Evolutionary conservation across 495 filamentous ascomycete species (phyloP).

Genomic region (Penicillium odoratum): DNA sequence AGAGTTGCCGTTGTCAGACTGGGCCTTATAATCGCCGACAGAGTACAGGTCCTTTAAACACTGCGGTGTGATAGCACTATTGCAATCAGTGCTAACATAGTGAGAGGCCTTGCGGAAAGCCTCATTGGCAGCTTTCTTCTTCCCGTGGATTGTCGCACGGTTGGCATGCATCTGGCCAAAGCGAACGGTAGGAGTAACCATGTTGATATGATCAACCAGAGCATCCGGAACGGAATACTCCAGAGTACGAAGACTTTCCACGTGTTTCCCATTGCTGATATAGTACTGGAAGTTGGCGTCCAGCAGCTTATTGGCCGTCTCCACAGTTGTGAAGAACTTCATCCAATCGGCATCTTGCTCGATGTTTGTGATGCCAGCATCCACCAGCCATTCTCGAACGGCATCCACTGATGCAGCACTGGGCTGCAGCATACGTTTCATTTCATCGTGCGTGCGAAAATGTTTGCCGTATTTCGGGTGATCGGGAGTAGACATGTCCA

Average conservation of each 20-base stretch:
- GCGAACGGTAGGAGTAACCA: constrained; percentile 58
- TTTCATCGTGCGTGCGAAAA: constrained; percentile 53
- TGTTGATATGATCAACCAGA: constrained; percentile 47
- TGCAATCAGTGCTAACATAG: constrained; percentile 32
- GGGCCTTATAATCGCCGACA: constrained; percentile 51
- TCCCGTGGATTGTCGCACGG: constrained; percentile 30
- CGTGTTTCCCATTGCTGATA: constrained; percentile 34
- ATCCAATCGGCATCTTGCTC: constrained; percentile 62
- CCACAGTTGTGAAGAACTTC: constrained; percentile 54
- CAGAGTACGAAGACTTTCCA: constrained; percentile 56
- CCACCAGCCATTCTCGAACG: constrained; percentile 51
- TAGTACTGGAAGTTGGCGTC: constrained; percentile 59
- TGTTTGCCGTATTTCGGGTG: constrained; percentile 61
- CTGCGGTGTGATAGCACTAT: constrained; percentile 53
- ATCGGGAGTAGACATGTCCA: constrained; percentile 61
- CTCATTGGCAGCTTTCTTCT: constrained; percentile 26
- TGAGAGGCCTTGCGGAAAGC: constrained; percentile 15
- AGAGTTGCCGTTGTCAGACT: constrained; percentile 38
- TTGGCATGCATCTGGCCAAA: constrained; percentile 52
- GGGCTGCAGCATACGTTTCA: constrained; percentile 54
- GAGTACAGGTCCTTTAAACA: constrained; percentile 64
- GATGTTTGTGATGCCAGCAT: constrained; percentile 47
- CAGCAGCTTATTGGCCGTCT: constrained; percentile 54
- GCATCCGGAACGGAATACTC: constrained; percentile 58
- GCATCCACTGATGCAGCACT: constrained; percentile 40